phyloP scores from a whole-genome alignment of 2,329 filamentous ascomycete genomes.

The Colletotrichum sp. region DNA sequence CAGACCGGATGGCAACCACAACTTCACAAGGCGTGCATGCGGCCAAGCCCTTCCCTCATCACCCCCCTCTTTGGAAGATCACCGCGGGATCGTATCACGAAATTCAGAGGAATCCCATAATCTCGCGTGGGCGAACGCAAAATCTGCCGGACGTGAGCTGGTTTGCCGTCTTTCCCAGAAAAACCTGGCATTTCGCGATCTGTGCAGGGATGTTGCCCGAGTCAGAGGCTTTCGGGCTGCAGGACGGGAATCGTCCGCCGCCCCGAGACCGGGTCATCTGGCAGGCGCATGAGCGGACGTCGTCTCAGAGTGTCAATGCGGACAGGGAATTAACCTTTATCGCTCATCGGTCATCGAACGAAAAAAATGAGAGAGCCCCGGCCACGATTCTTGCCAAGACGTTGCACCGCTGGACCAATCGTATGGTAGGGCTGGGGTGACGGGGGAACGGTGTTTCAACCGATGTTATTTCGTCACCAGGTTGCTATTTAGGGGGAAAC shows the following conservation, averaged over 20 bases:
- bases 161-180: not conserved
- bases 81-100: not conserved
- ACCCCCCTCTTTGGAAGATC: not conserved
- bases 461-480: slow-evolving; percentile 1
- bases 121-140: not conserved
- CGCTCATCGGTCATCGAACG: not conserved
- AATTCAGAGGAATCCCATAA: not conserved
- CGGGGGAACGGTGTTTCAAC: not conserved
- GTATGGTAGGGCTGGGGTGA: not conserved
- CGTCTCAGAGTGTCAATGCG: slow-evolving; percentile 8
- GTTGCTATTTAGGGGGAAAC: not conserved
- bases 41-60: not conserved
- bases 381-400: not conserved
- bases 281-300: not conserved
- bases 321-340: not conserved
- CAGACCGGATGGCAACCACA: not conserved
- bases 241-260: not conserved
- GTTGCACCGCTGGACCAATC: not conserved
- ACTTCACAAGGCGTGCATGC: not conserved
- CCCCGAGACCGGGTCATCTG: not conserved
- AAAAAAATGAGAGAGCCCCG: not conserved
- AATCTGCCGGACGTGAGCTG: not conserved
- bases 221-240: not conserved
- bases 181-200: not conserved
- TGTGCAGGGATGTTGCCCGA: slow-evolving; percentile 6